Conservation (phyloP, 2,329 filamentous ascomycete species). For the Fusarium torulosum region DNA sequence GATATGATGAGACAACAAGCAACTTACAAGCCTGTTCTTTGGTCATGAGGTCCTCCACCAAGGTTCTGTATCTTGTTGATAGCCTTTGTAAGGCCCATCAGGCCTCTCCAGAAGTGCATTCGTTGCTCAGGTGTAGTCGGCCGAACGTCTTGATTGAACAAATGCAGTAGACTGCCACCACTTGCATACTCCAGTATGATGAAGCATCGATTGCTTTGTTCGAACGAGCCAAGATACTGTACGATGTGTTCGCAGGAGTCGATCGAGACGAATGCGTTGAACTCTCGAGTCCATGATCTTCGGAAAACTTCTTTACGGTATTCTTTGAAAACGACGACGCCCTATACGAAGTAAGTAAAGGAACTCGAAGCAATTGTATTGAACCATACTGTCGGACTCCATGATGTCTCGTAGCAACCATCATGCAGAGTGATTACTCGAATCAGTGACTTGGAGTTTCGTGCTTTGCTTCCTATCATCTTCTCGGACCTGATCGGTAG, state of each 20-base stretch:
- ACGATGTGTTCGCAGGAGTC: slow-evolving; percentile 15
- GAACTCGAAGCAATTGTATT: too few relatives aligned
- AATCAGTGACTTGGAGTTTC: background rate
- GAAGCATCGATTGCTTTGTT: slow-evolving; percentile 16
- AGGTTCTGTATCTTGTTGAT: slow-evolving; percentile 23
- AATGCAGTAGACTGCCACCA: slow-evolving; percentile 4
- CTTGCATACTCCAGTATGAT: slow-evolving; percentile 25
- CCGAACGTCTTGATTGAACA: slow-evolving; percentile 4
- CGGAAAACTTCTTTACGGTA: slow-evolving; percentile 9
- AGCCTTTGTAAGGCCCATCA: slow-evolving; percentile 13
- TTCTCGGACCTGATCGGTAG: slow-evolving; percentile 17
- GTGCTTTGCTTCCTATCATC: background rate
- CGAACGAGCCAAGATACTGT: slow-evolving; percentile 30
- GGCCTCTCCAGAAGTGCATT: slow-evolving; percentile 5
- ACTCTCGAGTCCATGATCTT: slow-evolving; percentile 17
- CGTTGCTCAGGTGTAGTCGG: slow-evolving; percentile 2
- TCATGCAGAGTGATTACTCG: slow-evolving; percentile 4
- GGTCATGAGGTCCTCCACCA: background rate
- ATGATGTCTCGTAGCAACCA: background rate
- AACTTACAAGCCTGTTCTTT: slow-evolving; percentile 13
- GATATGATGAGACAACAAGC: background rate
- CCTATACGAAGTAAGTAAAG: background rate
- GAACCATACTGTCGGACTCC: too few relatives aligned
- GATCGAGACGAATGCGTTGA: slow-evolving; percentile 9
- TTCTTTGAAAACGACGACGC: slow-evolving; percentile 27